These are phyloP conservation scores for Neurospora discreta DNA, from an alignment of 495 filamentous ascomycete species.

Conservation along the genomic window DNA sequence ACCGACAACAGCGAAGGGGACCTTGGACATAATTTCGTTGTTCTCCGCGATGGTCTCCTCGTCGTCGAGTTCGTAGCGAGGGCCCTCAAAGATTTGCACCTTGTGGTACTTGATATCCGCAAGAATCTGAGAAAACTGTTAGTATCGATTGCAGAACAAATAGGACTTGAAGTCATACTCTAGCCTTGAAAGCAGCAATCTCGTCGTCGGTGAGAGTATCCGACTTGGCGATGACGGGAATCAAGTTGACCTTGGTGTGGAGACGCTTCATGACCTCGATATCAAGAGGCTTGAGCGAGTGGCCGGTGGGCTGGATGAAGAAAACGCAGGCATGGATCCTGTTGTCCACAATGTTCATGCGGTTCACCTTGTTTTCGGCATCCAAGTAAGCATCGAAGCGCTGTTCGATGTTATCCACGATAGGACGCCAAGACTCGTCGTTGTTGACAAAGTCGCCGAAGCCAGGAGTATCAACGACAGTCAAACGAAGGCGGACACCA, in stretches of 20 bases:
- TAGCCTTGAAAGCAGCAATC: slow-evolving; percentile 82
- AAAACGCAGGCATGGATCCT: slow-evolving; percentile 97
- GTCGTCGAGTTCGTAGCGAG: slow-evolving; percentile 95
- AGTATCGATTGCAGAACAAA: slow-evolving; percentile 2
- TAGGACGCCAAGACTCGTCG: slow-evolving; percentile 96
- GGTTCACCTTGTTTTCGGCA: slow-evolving; percentile 99
- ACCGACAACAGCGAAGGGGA: slow-evolving; percentile 95
- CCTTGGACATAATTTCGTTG: slow-evolving; percentile 99
- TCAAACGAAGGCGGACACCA: slow-evolving; percentile 91
- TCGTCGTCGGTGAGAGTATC: slow-evolving; percentile 98
- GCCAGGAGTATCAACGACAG: slow-evolving; percentile 93
- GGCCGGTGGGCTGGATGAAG: slow-evolving; percentile 98
- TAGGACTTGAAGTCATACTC: slow-evolving; percentile 47
- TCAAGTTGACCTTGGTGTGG: slow-evolving; percentile 99
- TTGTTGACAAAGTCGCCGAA: slow-evolving; percentile 99
- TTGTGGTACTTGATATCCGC: slow-evolving; percentile 92
- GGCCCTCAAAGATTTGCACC: slow-evolving; percentile 98
- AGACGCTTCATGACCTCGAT: slow-evolving; percentile 98
- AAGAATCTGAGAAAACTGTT: slow-evolving; percentile 57
- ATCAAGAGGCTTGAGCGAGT: slow-evolving; percentile 97
- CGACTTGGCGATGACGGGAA: slow-evolving; percentile 96
- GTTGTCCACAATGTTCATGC: slow-evolving; percentile 99
- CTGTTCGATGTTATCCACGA: slow-evolving; percentile 98
- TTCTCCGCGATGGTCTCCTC: slow-evolving; percentile 99
- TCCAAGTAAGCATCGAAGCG: slow-evolving; percentile 96